Evolutionary conservation across 768 basidiomycete species (phyloP).

Genomic region (Crassisporium funariophilum): DNA sequence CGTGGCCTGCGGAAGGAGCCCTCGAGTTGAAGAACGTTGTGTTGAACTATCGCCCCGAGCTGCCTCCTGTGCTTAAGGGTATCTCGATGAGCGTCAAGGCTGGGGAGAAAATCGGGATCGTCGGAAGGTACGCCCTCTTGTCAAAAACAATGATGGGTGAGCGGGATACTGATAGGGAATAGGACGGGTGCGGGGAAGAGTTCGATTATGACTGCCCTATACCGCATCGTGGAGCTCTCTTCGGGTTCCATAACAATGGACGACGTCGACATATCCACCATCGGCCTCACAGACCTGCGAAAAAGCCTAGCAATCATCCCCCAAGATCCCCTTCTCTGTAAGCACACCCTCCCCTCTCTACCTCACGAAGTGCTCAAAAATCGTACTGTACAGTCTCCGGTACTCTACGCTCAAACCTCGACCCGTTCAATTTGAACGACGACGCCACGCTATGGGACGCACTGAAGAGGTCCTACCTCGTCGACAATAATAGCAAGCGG

Average conservation of each 20-base stretch:
- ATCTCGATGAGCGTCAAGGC: constrained; percentile 68
- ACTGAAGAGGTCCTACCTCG: constrained; percentile 79
- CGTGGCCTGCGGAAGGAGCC: constrained; percentile 77
- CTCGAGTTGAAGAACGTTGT: constrained; percentile 77
- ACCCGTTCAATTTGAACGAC: constrained; percentile 82
- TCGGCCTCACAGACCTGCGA: constrained; percentile 77
- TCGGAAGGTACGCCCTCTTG: constrained; percentile 50
- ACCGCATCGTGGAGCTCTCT: constrained; percentile 78
- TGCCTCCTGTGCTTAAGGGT: constrained; percentile 88
- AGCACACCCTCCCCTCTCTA: constrained; percentile 13
- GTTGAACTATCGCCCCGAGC: constrained; percentile 82
- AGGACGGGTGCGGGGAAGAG: constrained; percentile 90
- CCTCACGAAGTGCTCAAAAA: neutral
- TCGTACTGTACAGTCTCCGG: constrained; percentile 60
- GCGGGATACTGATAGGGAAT: constrained; percentile 1
- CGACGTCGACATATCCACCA: constrained; percentile 77
- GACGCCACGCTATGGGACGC: constrained; percentile 89
- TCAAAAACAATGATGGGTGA: neutral
- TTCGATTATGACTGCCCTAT: constrained; percentile 87
- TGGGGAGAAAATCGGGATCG: constrained; percentile 92
- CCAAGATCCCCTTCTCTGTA: constrained; percentile 69
- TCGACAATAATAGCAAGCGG: constrained; percentile 53
- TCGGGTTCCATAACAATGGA: constrained; percentile 80
- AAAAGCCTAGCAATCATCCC: constrained; percentile 77
- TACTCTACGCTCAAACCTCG: constrained; percentile 83